Conservation (phyloP, 495 filamentous ascomycete species). For the Stereocaulon alpinum region DNA sequence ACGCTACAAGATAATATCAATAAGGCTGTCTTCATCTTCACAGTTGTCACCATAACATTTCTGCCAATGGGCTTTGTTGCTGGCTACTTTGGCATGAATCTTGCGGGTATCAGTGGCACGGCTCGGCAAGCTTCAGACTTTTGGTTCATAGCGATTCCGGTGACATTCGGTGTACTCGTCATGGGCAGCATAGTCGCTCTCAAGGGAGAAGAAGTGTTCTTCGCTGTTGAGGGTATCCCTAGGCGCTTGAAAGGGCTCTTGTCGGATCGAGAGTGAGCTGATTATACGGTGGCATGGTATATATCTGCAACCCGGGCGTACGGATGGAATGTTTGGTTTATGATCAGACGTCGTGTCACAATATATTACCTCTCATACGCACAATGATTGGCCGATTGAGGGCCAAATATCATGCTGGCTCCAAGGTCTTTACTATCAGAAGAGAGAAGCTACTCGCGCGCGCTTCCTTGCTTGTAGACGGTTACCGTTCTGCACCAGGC, state of each 20-base stretch:
- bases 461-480: too few relatives aligned
- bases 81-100: constrained; percentile 27
- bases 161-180: constrained; percentile 9
- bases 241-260: not conserved
- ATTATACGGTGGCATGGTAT: not conserved
- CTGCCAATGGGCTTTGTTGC: constrained; percentile 28
- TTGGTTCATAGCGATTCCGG: constrained; percentile 5
- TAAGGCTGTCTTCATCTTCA: constrained; percentile 27
- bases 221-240: not conserved
- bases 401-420: too few relatives aligned
- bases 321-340: too few relatives aligned
- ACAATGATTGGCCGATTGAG: too few relatives aligned
- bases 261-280: not conserved
- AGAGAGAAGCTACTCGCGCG: too few relatives aligned
- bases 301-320: too few relatives aligned
- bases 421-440: too few relatives aligned
- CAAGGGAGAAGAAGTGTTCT: constrained; percentile 10
- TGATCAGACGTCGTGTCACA: too few relatives aligned
- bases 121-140: not conserved
- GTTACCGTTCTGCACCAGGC: too few relatives aligned
- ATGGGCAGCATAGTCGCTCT: not conserved
- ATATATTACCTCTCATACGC: too few relatives aligned
- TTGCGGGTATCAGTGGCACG: constrained; percentile 12
- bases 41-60: constrained; percentile 30
- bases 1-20: constrained; percentile 19